Percentiles rank a stretch among this genome's conserved stretches.
Conservation (phyloP, 2,329 filamentous ascomycete genomes). For the Colletotrichum lentis region DNA sequence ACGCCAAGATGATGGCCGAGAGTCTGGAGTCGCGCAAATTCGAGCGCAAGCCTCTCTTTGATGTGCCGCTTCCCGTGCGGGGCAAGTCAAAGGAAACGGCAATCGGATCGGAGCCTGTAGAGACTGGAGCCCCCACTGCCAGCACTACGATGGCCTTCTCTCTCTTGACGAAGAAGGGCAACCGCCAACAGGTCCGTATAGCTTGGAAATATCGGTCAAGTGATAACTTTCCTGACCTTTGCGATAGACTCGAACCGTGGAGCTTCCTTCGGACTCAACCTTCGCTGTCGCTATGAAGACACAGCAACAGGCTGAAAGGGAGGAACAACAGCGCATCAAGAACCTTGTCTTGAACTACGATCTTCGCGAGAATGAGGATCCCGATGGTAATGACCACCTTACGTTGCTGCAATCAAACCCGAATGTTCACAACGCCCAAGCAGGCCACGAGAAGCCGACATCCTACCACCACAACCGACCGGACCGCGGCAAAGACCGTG, state of each 20-base stretch:
- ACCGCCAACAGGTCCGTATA: constrained; percentile 80
- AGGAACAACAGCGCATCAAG: constrained; percentile 98
- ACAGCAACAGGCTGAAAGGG: constrained; percentile 92
- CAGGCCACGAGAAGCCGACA: constrained; percentile 60
- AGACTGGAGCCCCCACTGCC: constrained; percentile 33
- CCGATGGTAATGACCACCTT: constrained; percentile 72
- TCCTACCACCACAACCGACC: constrained; percentile 63
- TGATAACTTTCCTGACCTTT: constrained; percentile 34
- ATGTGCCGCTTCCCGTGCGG: constrained; percentile 95
- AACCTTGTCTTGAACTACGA: constrained; percentile 97
- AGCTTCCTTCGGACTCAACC: constrained; percentile 87
- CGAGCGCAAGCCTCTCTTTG: constrained; percentile 92
- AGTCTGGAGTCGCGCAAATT: constrained; percentile 95
- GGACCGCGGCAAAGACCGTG: constrained; percentile 69
- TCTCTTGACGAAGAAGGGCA: constrained; percentile 92
- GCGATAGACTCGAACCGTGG: constrained; percentile 83
- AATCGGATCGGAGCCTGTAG: constrained; percentile 30
- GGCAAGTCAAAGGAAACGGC: constrained; percentile 56
- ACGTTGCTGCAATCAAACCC: constrained; percentile 54
- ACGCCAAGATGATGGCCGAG: constrained; percentile 98
- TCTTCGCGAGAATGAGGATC: constrained; percentile 81
- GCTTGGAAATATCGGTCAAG: too few relatives aligned
- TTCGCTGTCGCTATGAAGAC: constrained; percentile 97
- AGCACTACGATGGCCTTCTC: constrained; percentile 90
- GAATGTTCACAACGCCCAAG: constrained; percentile 60